These are phyloP conservation scores for Coemansia sp. DNA, from an alignment of 192 early-diverging fungal species.

Conservation along the genomic window DNA sequence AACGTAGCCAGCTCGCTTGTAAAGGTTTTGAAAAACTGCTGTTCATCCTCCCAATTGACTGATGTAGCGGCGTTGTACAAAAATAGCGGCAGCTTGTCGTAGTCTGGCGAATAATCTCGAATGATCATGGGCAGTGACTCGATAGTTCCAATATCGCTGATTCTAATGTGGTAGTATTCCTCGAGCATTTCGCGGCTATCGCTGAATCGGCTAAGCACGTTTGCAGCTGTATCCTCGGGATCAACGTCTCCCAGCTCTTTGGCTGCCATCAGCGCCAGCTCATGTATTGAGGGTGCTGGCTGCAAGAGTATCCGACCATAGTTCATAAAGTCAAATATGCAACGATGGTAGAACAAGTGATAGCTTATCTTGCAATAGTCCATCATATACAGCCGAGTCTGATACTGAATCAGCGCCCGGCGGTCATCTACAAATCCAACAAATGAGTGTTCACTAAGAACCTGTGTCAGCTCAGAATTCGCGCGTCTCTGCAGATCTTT, in stretches of 20 bases:
- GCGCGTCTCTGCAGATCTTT: constrained; percentile 60
- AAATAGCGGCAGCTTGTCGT: constrained; percentile 84
- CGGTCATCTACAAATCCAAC: constrained; percentile 84
- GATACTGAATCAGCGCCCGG: constrained; percentile 81
- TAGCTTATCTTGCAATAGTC: constrained; percentile 76
- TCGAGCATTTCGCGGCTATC: constrained; percentile 73
- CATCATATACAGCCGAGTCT: constrained; percentile 80
- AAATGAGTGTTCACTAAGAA: constrained; percentile 81
- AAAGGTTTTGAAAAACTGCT: constrained; percentile 77
- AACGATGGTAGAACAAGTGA: constrained; percentile 88
- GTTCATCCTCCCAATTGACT: constrained; percentile 85
- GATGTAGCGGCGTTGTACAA: constrained; percentile 73
- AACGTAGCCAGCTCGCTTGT: constrained; percentile 52
- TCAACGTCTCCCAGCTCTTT: constrained; percentile 18
- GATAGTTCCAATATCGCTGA: constrained; percentile 65
- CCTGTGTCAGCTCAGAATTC: constrained; percentile 63
- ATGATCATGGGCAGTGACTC: constrained; percentile 77
- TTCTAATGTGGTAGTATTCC: constrained; percentile 82
- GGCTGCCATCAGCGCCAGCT: constrained; percentile 66
- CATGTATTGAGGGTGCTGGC: constrained; percentile 62
- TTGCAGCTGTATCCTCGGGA: constrained; percentile 23
- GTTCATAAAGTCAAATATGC: constrained; percentile 79
- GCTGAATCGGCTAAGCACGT: constrained; percentile 21
- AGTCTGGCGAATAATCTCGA: constrained; percentile 74
- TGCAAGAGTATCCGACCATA: constrained; percentile 75